Evolutionary conservation across 192 early-diverging fungal genomes (phyloP).

Genomic region (Linnemannia zychae): DNA sequence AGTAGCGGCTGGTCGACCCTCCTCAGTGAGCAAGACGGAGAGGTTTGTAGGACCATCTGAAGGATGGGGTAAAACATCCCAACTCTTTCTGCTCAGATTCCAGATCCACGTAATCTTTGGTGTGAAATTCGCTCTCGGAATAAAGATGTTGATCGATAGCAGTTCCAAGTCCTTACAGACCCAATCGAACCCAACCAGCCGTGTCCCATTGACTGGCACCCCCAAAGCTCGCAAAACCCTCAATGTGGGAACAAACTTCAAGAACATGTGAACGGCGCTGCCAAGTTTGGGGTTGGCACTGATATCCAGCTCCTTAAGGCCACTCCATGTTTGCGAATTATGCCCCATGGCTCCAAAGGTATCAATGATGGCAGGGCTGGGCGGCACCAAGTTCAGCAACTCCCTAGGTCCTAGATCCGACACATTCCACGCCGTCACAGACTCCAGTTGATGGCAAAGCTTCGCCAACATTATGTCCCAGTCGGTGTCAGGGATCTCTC

Average conservation of each 20-base stretch:
- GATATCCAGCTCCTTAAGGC: not conserved
- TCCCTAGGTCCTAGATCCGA: not conserved
- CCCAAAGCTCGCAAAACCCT: not conserved
- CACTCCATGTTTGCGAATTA: not conserved
- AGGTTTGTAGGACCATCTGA: not conserved
- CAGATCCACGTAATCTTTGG: constrained; percentile 7
- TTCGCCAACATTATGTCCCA: not conserved
- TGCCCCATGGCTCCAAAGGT: not conserved
- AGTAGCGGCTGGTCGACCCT: not conserved
- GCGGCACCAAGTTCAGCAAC: not conserved
- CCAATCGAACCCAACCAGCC: constrained; percentile 12
- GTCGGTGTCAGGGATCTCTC: not conserved
- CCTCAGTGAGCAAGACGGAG: not conserved
- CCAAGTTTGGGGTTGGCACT: not conserved
- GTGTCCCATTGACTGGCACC: not conserved
- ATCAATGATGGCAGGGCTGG: not conserved
- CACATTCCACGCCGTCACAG: not conserved
- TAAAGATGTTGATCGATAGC: not conserved
- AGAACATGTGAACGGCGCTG: not conserved
- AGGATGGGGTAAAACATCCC: constrained; percentile 1
- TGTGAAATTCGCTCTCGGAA: not conserved
- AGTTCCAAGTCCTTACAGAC: constrained; percentile 5
- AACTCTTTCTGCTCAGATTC: not conserved
- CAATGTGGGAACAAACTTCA: not conserved
- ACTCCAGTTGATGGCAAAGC: not conserved